Evolutionary conservation across 2,329 filamentous ascomycete genomes (phyloP).

Genomic region (Trichoderma afroharzianum): DNA sequence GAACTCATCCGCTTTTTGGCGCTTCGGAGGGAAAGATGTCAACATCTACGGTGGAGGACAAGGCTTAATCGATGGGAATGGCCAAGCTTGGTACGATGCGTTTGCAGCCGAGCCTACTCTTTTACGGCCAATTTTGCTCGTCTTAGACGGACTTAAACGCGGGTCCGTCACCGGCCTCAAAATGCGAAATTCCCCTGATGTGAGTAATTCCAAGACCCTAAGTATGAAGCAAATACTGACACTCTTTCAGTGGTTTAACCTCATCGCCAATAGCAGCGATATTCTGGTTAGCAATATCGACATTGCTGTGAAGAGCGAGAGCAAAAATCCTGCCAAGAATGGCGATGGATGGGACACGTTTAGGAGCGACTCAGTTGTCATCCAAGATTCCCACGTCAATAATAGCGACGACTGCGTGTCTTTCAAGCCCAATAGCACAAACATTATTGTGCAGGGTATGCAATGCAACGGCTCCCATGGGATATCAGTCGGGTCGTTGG

Average conservation of each 20-base stretch:
- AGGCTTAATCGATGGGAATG: background rate
- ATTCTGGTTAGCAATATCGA: background rate
- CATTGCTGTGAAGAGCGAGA: background rate
- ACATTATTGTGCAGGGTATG: background rate
- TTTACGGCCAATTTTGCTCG: background rate
- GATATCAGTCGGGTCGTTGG: background rate
- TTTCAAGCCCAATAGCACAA: conserved; percentile 5
- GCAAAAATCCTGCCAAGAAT: background rate
- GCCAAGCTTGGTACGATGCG: conserved; percentile 2
- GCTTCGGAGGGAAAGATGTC: background rate
- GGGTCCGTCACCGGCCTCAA: background rate
- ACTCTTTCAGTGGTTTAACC: background rate
- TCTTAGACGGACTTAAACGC: background rate
- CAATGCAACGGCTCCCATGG: conserved; percentile 4
- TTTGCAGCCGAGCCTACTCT: background rate
- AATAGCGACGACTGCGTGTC: conserved; percentile 4
- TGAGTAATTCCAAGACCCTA: background rate
- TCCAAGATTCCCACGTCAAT: background rate
- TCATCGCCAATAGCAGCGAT: background rate
- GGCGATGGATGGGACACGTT: conserved; percentile 3
- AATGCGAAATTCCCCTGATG: background rate
- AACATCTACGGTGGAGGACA: background rate
- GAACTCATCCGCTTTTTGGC: conserved; percentile 1
- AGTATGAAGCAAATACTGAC: background rate
- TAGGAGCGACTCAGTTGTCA: background rate